phyloP scores from a whole-genome alignment of 2,329 filamentous ascomycete genomes.

The Fusarium nygamai region DNA sequence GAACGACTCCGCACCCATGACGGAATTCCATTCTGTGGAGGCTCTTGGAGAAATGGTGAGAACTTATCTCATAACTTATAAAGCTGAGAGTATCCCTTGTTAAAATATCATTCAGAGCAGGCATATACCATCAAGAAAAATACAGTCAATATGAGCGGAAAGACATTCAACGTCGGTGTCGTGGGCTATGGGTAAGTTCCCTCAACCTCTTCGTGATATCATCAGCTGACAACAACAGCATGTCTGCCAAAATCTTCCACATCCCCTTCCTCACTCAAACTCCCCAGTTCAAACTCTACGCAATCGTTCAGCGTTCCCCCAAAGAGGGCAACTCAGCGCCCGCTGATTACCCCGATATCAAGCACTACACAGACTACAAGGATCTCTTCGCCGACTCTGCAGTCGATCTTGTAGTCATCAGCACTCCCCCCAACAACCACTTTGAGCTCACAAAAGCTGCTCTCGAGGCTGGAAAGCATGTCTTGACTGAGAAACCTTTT shows the following conservation, averaged over 20 bases:
- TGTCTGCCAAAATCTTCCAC: conserved; percentile 82
- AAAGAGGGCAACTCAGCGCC: conserved; percentile 72
- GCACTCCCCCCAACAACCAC: conserved; percentile 78
- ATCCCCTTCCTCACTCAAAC: conserved; percentile 79
- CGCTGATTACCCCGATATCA: conserved; percentile 71
- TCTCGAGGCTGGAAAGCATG: conserved; percentile 77
- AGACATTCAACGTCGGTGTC: conserved; percentile 61
- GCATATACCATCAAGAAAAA: not conserved
- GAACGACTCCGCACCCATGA: conserved; percentile 37
- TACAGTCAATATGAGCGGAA: conserved; percentile 45
- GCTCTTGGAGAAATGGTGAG: conserved; percentile 11
- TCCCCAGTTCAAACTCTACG: conserved; percentile 72
- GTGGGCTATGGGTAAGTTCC: conserved; percentile 61
- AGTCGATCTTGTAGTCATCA: conserved; percentile 76
- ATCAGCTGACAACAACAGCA: conserved; percentile 48
- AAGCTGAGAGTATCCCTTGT: not conserved
- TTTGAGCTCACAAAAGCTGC: conserved; percentile 71
- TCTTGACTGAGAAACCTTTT: conserved; percentile 86
- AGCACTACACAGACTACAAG: conserved; percentile 70
- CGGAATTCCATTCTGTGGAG: conserved; percentile 33
- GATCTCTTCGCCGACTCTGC: conserved; percentile 71
- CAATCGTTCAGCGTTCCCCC: conserved; percentile 79
- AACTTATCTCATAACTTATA: conserved; percentile 6
- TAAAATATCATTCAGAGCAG: no score
- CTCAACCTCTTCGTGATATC: not conserved